These are phyloP conservation scores for Kalmusia sp. DNA, from an alignment of 2,329 filamentous ascomycete genomes.

Conservation along the genomic window DNA sequence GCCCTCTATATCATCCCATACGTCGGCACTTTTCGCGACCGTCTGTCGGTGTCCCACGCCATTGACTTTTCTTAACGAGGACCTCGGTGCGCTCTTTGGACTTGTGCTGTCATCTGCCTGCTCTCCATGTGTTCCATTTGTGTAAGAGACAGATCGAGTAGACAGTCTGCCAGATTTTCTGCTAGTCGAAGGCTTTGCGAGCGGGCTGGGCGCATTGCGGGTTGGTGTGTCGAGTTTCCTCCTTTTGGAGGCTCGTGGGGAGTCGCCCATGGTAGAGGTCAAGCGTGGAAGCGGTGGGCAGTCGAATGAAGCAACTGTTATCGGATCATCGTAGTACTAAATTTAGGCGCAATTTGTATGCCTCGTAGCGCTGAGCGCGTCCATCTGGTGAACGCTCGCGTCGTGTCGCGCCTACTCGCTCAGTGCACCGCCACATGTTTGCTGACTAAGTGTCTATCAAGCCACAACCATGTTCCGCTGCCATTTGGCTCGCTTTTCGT, in stretches of 20 bases:
- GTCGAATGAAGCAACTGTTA: not conserved
- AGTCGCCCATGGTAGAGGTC: slow-evolving; percentile 35
- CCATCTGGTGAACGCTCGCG: not conserved
- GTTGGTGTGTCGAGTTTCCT: slow-evolving; percentile 42
- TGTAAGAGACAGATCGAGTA: slow-evolving; percentile 22
- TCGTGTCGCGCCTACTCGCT: slow-evolving; percentile 9
- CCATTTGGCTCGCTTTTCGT: slow-evolving; percentile 15
- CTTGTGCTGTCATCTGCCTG: slow-evolving; percentile 7
- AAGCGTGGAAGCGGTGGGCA: not conserved
- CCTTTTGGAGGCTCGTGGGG: slow-evolving; percentile 45
- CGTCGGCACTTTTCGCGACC: slow-evolving; percentile 32
- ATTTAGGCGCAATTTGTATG: not conserved
- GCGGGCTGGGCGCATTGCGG: slow-evolving; percentile 29
- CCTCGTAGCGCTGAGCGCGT: not conserved
- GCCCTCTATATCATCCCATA: slow-evolving; percentile 55
- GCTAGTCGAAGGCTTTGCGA: slow-evolving; percentile 23
- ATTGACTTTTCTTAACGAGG: slow-evolving; percentile 4
- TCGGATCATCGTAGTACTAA: not conserved
- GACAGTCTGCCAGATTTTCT: slow-evolving; percentile 29
- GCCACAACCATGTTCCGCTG: slow-evolving; percentile 7
- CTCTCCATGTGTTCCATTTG: slow-evolving; percentile 19
- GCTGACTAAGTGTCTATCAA: not conserved
- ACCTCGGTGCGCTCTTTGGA: slow-evolving; percentile 17
- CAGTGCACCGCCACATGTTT: slow-evolving; percentile 7
- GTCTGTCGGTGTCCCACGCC: slow-evolving; percentile 9